Conservation (phyloP, 306 rosid genomes). For the Lathyrus aphaca region DNA sequence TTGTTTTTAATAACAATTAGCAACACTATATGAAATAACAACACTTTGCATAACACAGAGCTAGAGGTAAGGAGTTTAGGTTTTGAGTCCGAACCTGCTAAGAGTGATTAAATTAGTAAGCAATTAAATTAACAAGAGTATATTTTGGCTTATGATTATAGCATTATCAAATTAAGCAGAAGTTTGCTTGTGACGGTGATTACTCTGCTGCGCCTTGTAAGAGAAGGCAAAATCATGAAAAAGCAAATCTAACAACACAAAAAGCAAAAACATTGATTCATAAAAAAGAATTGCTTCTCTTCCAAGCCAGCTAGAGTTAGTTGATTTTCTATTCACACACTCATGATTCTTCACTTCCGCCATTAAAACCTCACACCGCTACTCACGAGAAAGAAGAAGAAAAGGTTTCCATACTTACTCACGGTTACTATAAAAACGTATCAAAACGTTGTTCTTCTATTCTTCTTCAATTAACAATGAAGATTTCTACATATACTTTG, state of each 20-base stretch:
- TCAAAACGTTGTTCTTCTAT: not conserved
- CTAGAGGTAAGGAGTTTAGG: no score
- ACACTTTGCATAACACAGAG: no score
- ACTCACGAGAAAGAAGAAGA: conserved; percentile 33
- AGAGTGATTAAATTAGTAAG: no score
- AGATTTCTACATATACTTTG: conserved; percentile 29
- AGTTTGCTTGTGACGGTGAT: conserved; percentile 30
- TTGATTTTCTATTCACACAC: conserved; percentile 19
- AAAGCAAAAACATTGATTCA: conserved; percentile 36
- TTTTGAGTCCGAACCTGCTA: not conserved
- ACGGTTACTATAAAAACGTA: conserved; percentile 28
- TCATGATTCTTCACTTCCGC: conserved; percentile 39
- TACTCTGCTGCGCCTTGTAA: conserved; percentile 49
- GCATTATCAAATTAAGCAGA: not conserved
- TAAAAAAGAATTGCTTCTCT: conserved; percentile 53
- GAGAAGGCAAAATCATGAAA: conserved; percentile 59
- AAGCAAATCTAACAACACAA: conserved; percentile 36
- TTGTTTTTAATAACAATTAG: no score
- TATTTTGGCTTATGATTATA: not conserved
- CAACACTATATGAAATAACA: no score
- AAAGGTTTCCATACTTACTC: not conserved
- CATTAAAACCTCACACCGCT: conserved; percentile 50
- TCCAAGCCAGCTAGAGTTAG: conserved; percentile 50
- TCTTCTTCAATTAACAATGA: conserved; percentile 29
- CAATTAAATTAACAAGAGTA: not conserved